Percentiles rank a stretch among this genome's conserved stretches.
Evolutionary conservation across 228 moss, liverwort and hornwort species (phyloP).

Genomic region (Sphagnum magellanicum): DNA sequence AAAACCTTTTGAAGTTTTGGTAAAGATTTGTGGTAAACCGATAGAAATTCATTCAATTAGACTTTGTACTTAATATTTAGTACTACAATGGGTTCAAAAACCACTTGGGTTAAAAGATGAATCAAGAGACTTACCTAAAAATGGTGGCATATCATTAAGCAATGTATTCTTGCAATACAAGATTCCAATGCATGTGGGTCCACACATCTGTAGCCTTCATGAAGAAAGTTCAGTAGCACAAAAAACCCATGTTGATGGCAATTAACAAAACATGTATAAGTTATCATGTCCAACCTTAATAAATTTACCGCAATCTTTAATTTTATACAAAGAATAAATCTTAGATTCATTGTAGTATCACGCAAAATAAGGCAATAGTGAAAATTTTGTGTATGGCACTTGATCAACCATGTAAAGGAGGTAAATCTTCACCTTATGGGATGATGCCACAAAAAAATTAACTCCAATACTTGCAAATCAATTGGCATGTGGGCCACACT

Average conservation of each 20-base stretch:
- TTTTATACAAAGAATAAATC: no score
- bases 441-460: conserved; percentile 88
- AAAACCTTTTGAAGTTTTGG: background rate
- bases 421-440: conserved; percentile 64
- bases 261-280: no score
- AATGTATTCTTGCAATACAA: conserved; percentile 65
- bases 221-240: background rate
- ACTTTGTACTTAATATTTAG: background rate
- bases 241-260: no score
- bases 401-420: no score
- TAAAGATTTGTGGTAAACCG: background rate
- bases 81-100: no score
- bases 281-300: no score
- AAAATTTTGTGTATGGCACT: no score
- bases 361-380: no score
- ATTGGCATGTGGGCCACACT: conserved; percentile 92
- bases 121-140: conserved; percentile 45
- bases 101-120: no score
- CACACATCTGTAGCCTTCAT: conserved; percentile 70
- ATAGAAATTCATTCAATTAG: background rate
- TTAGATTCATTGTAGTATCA: no score
- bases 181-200: conserved; percentile 91
- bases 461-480: conserved; percentile 83
- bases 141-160: conserved; percentile 85
- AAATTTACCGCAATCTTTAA: no score